A percentile compares a stretch with the other conserved stretches of the same genome.
Evolutionary conservation across 805 yeast genomes (phyloP).

Genomic region (Ogataea ramenticola): DNA sequence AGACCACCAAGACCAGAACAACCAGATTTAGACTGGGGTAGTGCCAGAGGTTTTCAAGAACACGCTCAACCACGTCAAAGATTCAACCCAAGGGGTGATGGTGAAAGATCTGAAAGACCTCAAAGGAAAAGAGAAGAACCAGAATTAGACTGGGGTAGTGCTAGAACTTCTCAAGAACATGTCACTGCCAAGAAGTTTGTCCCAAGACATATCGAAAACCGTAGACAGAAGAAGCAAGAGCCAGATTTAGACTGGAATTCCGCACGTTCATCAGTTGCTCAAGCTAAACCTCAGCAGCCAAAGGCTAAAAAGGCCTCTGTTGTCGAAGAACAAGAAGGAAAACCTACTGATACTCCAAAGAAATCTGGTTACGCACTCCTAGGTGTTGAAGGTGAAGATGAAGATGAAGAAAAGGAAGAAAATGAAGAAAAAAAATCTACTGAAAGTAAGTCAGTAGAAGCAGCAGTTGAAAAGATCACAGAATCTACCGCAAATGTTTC

Average conservation of each 20-base stretch:
- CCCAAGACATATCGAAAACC: constrained; percentile 17
- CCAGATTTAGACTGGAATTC: constrained; percentile 29
- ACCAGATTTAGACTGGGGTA: constrained; percentile 45
- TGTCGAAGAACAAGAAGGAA: background rate
- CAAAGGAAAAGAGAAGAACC: constrained; percentile 42
- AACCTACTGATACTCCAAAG: constrained; percentile 26
- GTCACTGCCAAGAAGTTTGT: constrained; percentile 23
- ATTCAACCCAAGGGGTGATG: constrained; percentile 24
- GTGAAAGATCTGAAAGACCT: constrained; percentile 23
- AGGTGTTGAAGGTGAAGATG: constrained; percentile 45
- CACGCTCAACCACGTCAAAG: background rate
- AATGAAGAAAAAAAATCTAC: constrained; percentile 20
- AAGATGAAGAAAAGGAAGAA: constrained; percentile 17
- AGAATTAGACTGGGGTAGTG: constrained; percentile 52
- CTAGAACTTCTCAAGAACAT: constrained; percentile 22
- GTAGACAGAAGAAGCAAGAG: constrained; percentile 1
- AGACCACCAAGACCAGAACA: constrained; percentile 37
- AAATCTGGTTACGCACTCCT: constrained; percentile 45
- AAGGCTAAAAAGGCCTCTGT: constrained; percentile 1
- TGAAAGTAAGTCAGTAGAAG: constrained; percentile 9
- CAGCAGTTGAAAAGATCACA: constrained; percentile 11
- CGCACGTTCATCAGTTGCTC: constrained; percentile 24
- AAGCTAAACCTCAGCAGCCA: constrained; percentile 20
- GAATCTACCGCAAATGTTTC: constrained; percentile 33
- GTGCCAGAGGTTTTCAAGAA: constrained; percentile 24